Base-by-base conservation (phyloP, 768 basidiomycete species). In the Boletellus sp. region DNA sequence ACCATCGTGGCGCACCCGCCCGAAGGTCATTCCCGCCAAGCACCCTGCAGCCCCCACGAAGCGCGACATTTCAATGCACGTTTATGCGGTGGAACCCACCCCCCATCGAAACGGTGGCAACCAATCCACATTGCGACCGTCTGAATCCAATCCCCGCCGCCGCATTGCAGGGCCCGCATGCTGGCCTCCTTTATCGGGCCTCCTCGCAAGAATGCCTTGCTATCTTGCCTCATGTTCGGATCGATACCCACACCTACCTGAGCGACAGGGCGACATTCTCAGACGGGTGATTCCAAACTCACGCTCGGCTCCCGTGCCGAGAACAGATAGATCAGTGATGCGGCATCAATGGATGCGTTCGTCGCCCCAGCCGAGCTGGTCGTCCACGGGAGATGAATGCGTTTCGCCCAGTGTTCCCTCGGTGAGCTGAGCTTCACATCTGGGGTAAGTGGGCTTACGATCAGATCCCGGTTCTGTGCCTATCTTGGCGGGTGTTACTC, bases 401-500 rank as follows among this genome's bases (percentile, higher is more conserved):
- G 23, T 36, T 45, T 17, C 45, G 2, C n/a, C 16, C 28, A 42
- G 42, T 24, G 20, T 45, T 47, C 49, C 48, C 58, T 45, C 31
- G 31, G 24, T 3, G 39, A 38, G 28, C 51, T 8, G 50, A 60
- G 39, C 36, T 50, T 40, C 16, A 54, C 44, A 48, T 51, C 55
- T 44, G 40, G 52, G 52, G 63, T 54, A 63, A 60, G 34, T 20
- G 28, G 26, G 10, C 24, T 24, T 43, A 45, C 11, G 42, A 49
- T 52, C 44, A 32, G 24, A 31, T 28, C 19, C 51, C 34, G 12
- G 6, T 8, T 22, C 38, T 24, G 45, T 49, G 40, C 51, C 55
- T 58, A 53, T 65, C 60, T 48, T 52, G 55, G 50, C 45, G 42
- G n/a, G 20, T 38, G 26, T 55, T 51, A 44, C 42, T 28, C 52